These are phyloP conservation scores for Chenopodium formosanum DNA, from an alignment of 148 eudicot species.

Conservation along the genomic window DNA sequence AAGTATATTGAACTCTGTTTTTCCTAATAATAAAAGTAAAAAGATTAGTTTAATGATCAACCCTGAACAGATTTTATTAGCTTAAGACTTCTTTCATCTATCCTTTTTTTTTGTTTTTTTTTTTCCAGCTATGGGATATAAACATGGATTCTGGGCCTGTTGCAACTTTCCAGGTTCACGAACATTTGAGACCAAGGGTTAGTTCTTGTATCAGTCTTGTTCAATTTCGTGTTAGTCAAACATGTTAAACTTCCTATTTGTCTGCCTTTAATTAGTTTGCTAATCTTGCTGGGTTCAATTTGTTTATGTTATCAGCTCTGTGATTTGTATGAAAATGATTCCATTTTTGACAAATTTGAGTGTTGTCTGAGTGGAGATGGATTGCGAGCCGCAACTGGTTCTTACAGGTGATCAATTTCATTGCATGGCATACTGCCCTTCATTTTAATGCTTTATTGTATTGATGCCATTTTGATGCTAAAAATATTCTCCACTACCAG, in stretches of 20 bases:
- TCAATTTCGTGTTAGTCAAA: background rate
- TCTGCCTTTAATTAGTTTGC: background rate
- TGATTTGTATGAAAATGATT: conserved; percentile 87
- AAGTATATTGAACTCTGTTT: background rate
- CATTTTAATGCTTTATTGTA: background rate
- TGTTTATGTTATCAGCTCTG: conserved; percentile 51
- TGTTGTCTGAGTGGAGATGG: conserved; percentile 92
- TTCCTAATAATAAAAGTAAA: no score
- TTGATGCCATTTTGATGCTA: conserved; percentile 2
- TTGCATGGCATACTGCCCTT: background rate
- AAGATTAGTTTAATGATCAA: background rate
- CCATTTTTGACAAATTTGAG: conserved; percentile 91
- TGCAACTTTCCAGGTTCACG: conserved; percentile 90
- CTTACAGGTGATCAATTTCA: conserved; percentile 59
- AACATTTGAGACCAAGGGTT: conserved; percentile 91
- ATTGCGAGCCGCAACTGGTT: conserved; percentile 74
- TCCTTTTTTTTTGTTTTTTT: background rate
- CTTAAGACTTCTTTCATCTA: background rate
- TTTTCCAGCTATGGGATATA: conserved; percentile 88
- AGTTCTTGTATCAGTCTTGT: conserved; percentile 1
- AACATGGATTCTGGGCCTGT: conserved; percentile 99
- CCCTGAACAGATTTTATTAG: background rate
- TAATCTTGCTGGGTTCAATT: background rate
- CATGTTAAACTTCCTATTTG: background rate
- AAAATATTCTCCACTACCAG: conserved; percentile 35